phyloP scores from a whole-genome alignment of 352 stramenopile genomes.

The Phytopythium aichiense region DNA sequence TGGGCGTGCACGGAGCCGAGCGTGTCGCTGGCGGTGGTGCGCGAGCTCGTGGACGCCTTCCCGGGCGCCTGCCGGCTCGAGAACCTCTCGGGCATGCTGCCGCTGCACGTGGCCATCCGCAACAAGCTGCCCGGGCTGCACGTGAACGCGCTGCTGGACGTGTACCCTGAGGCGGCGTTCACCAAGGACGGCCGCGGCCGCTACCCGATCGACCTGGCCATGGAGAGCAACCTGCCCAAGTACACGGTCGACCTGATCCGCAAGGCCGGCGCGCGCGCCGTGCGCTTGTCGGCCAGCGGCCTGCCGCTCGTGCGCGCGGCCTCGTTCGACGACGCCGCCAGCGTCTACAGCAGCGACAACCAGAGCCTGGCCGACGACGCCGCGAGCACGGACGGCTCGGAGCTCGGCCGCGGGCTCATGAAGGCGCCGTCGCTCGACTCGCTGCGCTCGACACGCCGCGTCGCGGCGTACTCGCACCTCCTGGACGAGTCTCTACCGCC shows the following conservation, averaged over 20 bases:
- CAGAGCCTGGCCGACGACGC: conserved; percentile 21
- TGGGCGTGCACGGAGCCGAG: conserved; percentile 72
- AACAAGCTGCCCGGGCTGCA: conserved; percentile 58
- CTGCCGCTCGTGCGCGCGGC: conserved; percentile 26
- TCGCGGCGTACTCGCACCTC: conserved; percentile 34
- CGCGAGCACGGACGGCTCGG: conserved; percentile 17
- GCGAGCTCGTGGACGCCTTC: conserved; percentile 44
- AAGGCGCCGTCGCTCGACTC: conserved; percentile 53
- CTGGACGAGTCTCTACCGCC: conserved; percentile 23
- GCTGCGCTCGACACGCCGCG: conserved; percentile 31
- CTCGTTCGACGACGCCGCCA: conserved; percentile 30
- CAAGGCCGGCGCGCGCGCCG: conserved; percentile 39
- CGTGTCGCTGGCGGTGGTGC: conserved; percentile 42
- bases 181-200: conserved; percentile 47
- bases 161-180: conserved; percentile 35
- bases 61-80: conserved; percentile 50
- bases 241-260: conserved; percentile 71
- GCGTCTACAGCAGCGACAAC: conserved; percentile 18
- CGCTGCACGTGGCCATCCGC: conserved; percentile 76
- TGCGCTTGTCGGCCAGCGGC: conserved; percentile 25
- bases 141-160: conserved; percentile 50
- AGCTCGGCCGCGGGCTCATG: conserved; percentile 24
- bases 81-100: conserved; percentile 77
- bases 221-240: conserved; percentile 54
- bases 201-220: conserved; percentile 64